Evolutionary conservation across 495 filamentous ascomycete species (phyloP).

Genomic region (Hyphodiscus hymeniophilus): DNA sequence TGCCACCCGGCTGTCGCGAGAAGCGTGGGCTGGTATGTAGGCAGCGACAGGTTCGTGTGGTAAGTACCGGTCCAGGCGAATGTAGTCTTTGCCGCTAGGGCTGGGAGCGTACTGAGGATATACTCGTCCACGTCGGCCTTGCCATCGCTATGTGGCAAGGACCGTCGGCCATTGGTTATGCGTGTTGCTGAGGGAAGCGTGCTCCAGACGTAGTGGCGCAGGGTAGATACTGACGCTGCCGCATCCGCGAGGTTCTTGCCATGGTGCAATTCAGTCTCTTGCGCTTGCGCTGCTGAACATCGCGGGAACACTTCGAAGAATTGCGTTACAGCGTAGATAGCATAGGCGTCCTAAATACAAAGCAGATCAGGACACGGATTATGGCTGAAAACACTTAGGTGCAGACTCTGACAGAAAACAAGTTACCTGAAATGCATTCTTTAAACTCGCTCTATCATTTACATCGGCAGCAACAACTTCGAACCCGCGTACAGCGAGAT

Average conservation of each 20-base stretch:
- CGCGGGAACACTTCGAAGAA: background rate
- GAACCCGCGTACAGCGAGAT: conserved; percentile 13
- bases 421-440: background rate
- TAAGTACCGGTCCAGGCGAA: conserved; percentile 27
- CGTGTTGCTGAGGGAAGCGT: conserved; percentile 27
- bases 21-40: background rate
- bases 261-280: conserved; percentile 24
- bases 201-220: conserved; percentile 38
- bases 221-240: conserved; percentile 25
- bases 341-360: too few relatives aligned
- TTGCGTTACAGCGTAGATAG: background rate
- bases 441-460: background rate
- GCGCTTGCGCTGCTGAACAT: conserved; percentile 25
- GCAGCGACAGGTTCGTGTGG: background rate
- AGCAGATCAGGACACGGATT: too few relatives aligned
- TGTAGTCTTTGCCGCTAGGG: conserved; percentile 25
- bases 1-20: background rate
- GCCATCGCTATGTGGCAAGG: conserved; percentile 29
- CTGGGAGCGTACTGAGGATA: conserved; percentile 25
- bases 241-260: conserved; percentile 32
- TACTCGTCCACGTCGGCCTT: conserved; percentile 27
- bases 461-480: background rate
- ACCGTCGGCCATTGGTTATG: conserved; percentile 20
- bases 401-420: too few relatives aligned
- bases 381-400: too few relatives aligned